Evolutionary conservation across 352 stramenopile species (phyloP), one percentile per base, ranked within the genome.

Genomic region (Discostella stelligera): DNA sequence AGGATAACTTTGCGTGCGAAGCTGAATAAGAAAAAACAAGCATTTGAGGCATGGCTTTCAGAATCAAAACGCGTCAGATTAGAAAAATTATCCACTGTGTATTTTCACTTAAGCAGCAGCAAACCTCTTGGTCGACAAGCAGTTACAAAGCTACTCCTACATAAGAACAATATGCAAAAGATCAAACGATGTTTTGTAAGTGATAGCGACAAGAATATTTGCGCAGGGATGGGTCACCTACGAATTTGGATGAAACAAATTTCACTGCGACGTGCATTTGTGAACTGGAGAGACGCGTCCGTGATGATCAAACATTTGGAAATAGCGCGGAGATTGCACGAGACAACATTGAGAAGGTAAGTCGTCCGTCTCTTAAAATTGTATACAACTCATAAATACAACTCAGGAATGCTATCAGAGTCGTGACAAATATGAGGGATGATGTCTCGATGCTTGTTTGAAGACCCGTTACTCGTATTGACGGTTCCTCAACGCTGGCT

Each of bases 171-270:
- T 6, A 66, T 66, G 39, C 65, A 53, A 37, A 70, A 71, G 41
- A 61, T 77, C 16, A 77, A 65, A 14, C 30, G 56, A 23, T 72
- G 53, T n/a, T 72, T 11, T 8, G n/a, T 23, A 7, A 49, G 32
- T 46, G 30, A 21, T 9, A 39, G 25, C 21, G 30, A 62, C 20
- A 56, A 56, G 49, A 25, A n/a, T 56, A 23, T 56, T 23, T n/a
- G 49, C n/a, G 49, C 49, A 10, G 49, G 49, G 20, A 23, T 23
- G 49, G 49, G 49, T 56, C 49, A 56, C 25, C 49, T 56, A 25
- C 49, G 49, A 13, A 23, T 56, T 2, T 56, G 49, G 49, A n/a
- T 20, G 49, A 56, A 56, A 25, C 20, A 23, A 25, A 20, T 23
- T 56, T 56, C 49, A 56, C 2, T 56, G 2, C 20, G 49, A 56